Conservation (phyloP, 2,329 filamentous ascomycete species). For the Chrysoporthe cubensis region DNA sequence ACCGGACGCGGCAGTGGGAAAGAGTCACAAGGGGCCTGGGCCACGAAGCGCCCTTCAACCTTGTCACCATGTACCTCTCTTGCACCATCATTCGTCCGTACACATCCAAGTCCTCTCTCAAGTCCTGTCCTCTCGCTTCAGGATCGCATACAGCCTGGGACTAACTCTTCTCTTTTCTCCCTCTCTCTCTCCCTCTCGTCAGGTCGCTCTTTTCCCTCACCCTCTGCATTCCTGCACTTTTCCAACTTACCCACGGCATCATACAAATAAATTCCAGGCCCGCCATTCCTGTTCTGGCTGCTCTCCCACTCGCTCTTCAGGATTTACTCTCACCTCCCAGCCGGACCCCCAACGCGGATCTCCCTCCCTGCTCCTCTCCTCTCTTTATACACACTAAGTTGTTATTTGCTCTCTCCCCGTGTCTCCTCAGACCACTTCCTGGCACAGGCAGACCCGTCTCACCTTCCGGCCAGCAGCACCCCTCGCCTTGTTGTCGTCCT, state of each 20-base stretch:
- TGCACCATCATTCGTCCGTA: background rate
- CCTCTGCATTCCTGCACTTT: constrained; percentile 4
- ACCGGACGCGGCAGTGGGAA: background rate
- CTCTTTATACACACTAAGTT: background rate
- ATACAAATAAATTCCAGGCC: background rate
- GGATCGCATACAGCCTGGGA: too few relatives aligned
- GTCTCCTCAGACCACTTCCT: background rate
- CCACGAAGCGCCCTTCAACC: constrained; percentile 4
- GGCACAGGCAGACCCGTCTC: background rate
- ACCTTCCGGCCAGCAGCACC: too few relatives aligned
- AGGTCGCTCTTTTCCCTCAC: constrained; percentile 2
- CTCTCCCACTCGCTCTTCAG: background rate
- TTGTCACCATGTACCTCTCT: constrained; percentile 3
- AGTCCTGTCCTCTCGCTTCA: background rate
- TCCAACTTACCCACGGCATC: background rate
- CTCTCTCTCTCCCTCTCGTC: constrained; percentile 1
- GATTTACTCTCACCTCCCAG: background rate
- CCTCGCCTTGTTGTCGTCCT: background rate
- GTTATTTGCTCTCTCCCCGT: background rate
- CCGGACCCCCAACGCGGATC: background rate
- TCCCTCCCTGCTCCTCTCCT: background rate
- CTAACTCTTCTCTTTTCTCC: background rate
- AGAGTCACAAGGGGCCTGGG: constrained; percentile 10
- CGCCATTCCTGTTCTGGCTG: constrained; percentile 1
- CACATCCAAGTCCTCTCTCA: background rate